Evolutionary conservation across 2,329 filamentous ascomycete genomes (phyloP).

Genomic region (Colletotrichum sp.): DNA sequence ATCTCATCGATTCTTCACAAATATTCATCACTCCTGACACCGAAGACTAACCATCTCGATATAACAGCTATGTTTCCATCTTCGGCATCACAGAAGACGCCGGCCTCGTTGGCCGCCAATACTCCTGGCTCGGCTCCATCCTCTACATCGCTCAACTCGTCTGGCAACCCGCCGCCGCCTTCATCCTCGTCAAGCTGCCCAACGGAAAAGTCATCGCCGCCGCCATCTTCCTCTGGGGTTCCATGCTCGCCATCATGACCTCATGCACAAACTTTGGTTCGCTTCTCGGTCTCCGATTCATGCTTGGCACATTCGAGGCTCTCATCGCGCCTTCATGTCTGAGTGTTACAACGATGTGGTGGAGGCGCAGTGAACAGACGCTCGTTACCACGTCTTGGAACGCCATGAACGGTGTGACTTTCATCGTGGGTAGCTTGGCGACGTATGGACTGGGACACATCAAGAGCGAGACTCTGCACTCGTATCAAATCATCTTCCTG

Average conservation of each 20-base stretch:
- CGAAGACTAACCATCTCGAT: neutral
- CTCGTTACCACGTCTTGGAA: conserved; percentile 54
- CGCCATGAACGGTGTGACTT: conserved; percentile 60
- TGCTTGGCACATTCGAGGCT: conserved; percentile 52
- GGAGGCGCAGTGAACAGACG: conserved; percentile 55
- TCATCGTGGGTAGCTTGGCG: conserved; percentile 42
- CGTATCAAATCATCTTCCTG: conserved; percentile 30
- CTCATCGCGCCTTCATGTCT: conserved; percentile 56
- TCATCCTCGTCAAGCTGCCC: conserved; percentile 27
- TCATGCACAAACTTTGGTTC: conserved; percentile 52
- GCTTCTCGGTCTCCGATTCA: conserved; percentile 48
- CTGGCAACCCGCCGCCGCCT: conserved; percentile 26
- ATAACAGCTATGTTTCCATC: conserved; percentile 60
- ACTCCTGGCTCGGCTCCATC: conserved; percentile 64
- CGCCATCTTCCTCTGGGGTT: conserved; percentile 28
- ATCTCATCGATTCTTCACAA: neutral
- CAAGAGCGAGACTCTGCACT: conserved; percentile 16
- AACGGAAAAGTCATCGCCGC: conserved; percentile 28
- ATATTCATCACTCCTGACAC: conserved; percentile 27
- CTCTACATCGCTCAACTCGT: conserved; percentile 39
- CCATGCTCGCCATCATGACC: conserved; percentile 46
- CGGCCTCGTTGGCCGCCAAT: conserved; percentile 55
- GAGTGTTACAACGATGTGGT: conserved; percentile 62
- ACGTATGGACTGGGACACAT: conserved; percentile 36
- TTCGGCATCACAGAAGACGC: conserved; percentile 64